These are phyloP conservation scores for Tricharina praecox DNA, from an alignment of 495 filamentous ascomycete genomes.

Conservation along the genomic window DNA sequence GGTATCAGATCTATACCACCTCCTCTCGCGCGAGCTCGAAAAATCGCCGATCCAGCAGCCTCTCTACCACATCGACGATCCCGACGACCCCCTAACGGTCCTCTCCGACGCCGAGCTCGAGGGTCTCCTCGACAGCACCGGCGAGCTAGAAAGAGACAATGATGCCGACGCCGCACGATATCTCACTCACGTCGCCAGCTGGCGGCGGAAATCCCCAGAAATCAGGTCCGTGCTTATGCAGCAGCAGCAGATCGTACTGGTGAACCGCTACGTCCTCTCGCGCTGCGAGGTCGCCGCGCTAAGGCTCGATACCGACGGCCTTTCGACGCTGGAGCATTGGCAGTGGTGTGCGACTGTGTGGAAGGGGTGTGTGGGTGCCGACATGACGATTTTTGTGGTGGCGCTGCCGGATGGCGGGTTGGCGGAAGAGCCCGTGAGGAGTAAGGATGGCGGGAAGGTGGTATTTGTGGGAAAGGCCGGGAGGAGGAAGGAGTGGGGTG, in stretches of 20 bases:
- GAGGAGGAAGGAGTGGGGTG: constrained; percentile 36
- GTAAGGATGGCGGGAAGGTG: constrained; percentile 18
- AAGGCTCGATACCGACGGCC: constrained; percentile 54
- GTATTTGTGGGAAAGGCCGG: constrained; percentile 25
- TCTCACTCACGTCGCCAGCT: constrained; percentile 17
- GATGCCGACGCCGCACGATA: constrained; percentile 15
- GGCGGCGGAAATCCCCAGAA: constrained; percentile 17
- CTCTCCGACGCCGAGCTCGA: constrained; percentile 1
- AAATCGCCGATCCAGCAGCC: constrained; percentile 18
- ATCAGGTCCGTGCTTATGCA: constrained; percentile 15
- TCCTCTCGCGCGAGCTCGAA: constrained; percentile 14
- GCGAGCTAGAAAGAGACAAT: constrained; percentile 8
- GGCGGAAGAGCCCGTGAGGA: constrained; percentile 16
- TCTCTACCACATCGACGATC: constrained; percentile 17
- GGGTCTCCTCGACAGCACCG: not conserved
- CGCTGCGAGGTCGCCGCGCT: constrained; percentile 57
- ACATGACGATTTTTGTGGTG: constrained; percentile 59
- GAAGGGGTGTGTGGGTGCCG: constrained; percentile 71
- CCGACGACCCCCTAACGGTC: constrained; percentile 12
- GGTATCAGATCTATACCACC: constrained; percentile 17
- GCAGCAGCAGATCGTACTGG: constrained; percentile 13
- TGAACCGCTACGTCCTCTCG: constrained; percentile 39
- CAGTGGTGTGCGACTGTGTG: constrained; percentile 95
- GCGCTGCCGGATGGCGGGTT: constrained; percentile 8
- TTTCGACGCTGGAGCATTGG: constrained; percentile 80